These are phyloP conservation scores for Eimeria necatrix DNA, from an alignment of 169 alveolate species.

Conservation along the genomic window DNA sequence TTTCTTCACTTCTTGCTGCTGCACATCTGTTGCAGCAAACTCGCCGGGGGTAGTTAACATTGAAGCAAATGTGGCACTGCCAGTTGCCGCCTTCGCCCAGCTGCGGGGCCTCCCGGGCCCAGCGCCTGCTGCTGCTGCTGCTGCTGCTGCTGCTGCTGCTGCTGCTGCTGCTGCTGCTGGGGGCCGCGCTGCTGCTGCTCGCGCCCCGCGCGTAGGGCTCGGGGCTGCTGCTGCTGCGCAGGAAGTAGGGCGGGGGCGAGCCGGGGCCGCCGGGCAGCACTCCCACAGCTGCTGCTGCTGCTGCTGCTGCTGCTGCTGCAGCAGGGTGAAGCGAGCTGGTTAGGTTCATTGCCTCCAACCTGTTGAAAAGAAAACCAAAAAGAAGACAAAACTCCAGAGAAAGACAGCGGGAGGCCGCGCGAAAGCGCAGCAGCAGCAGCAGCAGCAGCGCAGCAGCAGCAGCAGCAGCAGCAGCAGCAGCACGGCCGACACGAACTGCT, in stretches of 20 bases:
- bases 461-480: too few relatives aligned
- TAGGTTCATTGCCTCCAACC: background rate
- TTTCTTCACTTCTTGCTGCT: conserved; percentile 82
- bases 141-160: conserved; percentile 46
- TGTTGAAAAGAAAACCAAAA: too few relatives aligned
- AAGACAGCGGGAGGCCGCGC: background rate
- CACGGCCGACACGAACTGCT: too few relatives aligned
- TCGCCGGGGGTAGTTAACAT: conserved; percentile 86
- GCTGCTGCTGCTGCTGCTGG: conserved; percentile 1
- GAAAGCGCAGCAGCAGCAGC: too few relatives aligned
- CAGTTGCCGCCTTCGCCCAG: conserved; percentile 86
- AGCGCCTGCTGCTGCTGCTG: conserved; percentile 2
- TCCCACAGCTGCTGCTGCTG: background rate
- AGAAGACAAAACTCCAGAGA: background rate
- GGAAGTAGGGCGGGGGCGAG: background rate
- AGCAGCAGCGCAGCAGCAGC: too few relatives aligned
- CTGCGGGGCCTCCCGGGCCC: conserved; percentile 71
- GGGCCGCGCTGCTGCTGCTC: background rate
- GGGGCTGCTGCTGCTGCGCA: background rate
- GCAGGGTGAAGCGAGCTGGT: conserved; percentile 1
- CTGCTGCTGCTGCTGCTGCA: conserved; percentile 21
- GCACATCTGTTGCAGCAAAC: conserved; percentile 85
- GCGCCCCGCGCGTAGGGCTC: background rate
- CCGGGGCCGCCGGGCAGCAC: background rate
- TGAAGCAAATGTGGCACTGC: conserved; percentile 86